Percentiles rank a stretch among this genome's conserved stretches.
Evolutionary conservation across 2,329 filamentous ascomycete species (phyloP).

Genomic region (Anthostomella pinea): DNA sequence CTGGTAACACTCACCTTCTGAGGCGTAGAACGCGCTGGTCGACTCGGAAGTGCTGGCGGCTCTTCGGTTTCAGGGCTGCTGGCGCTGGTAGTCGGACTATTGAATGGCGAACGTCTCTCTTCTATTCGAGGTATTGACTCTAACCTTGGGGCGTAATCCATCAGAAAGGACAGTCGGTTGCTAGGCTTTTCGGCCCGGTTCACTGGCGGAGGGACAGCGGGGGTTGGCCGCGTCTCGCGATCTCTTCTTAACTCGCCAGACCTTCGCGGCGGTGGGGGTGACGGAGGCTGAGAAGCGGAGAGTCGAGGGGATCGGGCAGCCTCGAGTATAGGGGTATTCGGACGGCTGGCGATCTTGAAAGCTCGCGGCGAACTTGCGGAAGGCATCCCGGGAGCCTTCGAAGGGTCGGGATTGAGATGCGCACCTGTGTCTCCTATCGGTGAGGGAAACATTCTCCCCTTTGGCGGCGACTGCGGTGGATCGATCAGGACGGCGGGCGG

Average conservation of each 20-base stretch:
- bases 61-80: conserved; percentile 55
- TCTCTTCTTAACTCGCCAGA: conserved; percentile 58
- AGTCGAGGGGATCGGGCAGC: conserved; percentile 47
- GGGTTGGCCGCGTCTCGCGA: conserved; percentile 37
- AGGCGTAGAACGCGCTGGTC: conserved; percentile 46
- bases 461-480: conserved; percentile 68
- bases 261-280: conserved; percentile 61
- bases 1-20: conserved; percentile 27
- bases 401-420: conserved; percentile 46
- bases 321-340: conserved; percentile 51
- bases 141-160: conserved; percentile 28
- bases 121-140: conserved; percentile 37
- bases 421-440: conserved; percentile 40
- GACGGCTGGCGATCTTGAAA: conserved; percentile 54
- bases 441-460: conserved; percentile 37
- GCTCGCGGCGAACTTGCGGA: conserved; percentile 39
- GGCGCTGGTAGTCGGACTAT: conserved; percentile 75
- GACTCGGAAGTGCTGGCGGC: conserved; percentile 47
- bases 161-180: conserved; percentile 47
- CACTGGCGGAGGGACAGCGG: conserved; percentile 65
- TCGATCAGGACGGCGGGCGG: conserved; percentile 67
- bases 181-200: conserved; percentile 80
- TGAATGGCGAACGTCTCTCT: conserved; percentile 72
- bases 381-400: conserved; percentile 40
- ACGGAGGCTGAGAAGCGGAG: conserved; percentile 52